Percentiles rank a stretch among this genome's conserved stretches.
phyloP scores from a whole-genome alignment of 106 monocot genomes.

The Narthecium ossifragum region DNA sequence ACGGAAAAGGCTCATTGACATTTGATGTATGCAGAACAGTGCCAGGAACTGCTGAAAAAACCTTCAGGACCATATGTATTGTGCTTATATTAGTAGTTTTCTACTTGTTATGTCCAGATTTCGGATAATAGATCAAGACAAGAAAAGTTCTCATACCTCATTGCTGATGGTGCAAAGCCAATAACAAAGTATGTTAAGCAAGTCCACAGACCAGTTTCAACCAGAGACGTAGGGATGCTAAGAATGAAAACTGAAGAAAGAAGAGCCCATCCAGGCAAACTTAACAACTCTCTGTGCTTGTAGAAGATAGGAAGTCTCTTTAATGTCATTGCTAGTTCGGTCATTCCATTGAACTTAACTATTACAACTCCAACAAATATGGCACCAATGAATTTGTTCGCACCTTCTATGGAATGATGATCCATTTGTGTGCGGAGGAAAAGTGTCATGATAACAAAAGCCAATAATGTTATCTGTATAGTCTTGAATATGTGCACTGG shows the following conservation, averaged over 20 bases:
- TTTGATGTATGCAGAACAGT: slow-evolving; percentile 27
- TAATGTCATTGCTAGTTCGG: slow-evolving; percentile 57
- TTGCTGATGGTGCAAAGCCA: slow-evolving; percentile 56
- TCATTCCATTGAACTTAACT: slow-evolving; percentile 85
- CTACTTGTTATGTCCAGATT: too few species aligned
- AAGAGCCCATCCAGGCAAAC: slow-evolving; percentile 69
- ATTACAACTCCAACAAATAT: slow-evolving; percentile 46
- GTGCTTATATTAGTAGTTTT: not conserved
- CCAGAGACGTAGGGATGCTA: slow-evolving; percentile 48
- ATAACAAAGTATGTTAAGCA: slow-evolving; percentile 60
- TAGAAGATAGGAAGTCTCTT: slow-evolving; percentile 61
- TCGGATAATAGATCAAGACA: not conserved
- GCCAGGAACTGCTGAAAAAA: slow-evolving; percentile 51
- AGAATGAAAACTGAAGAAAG: slow-evolving; percentile 40
- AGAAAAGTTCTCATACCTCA: slow-evolving; percentile 30
- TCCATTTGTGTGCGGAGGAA: slow-evolving; percentile 53
- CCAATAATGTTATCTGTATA: slow-evolving; percentile 47
- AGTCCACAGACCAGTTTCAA: slow-evolving; percentile 63
- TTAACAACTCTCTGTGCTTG: slow-evolving; percentile 63
- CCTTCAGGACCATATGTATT: not conserved
- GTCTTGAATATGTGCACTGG: slow-evolving; percentile 63
- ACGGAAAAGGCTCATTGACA: slow-evolving; percentile 29
- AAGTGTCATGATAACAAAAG: slow-evolving; percentile 55
- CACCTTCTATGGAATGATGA: slow-evolving; percentile 37
- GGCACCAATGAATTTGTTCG: slow-evolving; percentile 54